Percentiles rank a stretch among this genome's conserved stretches.
Evolutionary conservation across 345 rosid genomes (phyloP).

Genomic region (Citrus reticulata): DNA sequence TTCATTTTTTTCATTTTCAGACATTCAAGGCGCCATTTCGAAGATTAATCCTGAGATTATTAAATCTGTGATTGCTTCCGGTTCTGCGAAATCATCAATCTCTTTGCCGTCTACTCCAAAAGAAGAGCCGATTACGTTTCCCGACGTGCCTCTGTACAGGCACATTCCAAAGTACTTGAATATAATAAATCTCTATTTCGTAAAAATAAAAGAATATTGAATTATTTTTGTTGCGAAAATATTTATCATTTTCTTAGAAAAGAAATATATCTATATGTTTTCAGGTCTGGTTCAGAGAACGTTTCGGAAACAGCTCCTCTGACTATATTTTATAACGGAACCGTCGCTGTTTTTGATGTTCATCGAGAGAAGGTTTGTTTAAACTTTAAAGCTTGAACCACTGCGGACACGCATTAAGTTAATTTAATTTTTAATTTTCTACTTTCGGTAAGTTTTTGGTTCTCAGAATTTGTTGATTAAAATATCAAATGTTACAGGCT

Average conservation of each 20-base stretch:
- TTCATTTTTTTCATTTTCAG: conserved; percentile 24
- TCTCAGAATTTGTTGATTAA: neutral
- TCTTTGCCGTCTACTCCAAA: conserved; percentile 52
- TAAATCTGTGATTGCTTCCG: conserved; percentile 63
- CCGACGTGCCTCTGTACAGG: conserved; percentile 32
- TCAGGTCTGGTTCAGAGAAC: conserved; percentile 30
- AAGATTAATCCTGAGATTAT: conserved; percentile 76
- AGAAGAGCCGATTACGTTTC: conserved; percentile 26
- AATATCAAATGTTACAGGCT: conserved; percentile 28
- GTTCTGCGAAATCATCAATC: conserved; percentile 21
- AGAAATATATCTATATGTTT: too few relatives aligned
- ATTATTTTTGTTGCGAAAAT: too few relatives aligned
- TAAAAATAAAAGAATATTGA: too few relatives aligned
- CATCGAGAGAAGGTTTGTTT: conserved; percentile 46
- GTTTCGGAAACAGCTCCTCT: conserved; percentile 49
- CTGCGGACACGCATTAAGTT: neutral
- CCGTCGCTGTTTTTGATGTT: conserved; percentile 61
- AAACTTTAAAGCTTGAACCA: neutral
- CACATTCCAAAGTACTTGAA: conserved; percentile 35
- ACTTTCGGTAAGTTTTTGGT: neutral
- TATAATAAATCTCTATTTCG: neutral
- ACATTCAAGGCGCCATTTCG: conserved; percentile 76
- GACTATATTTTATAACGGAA: conserved; percentile 93
- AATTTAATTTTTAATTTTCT: neutral
- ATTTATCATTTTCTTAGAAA: too few relatives aligned